A percentile compares a stretch with the other conserved stretches of the same genome.
phyloP scores from a whole-genome alignment of 2,329 filamentous ascomycete species.

The Cladobotryum mycophilum region DNA sequence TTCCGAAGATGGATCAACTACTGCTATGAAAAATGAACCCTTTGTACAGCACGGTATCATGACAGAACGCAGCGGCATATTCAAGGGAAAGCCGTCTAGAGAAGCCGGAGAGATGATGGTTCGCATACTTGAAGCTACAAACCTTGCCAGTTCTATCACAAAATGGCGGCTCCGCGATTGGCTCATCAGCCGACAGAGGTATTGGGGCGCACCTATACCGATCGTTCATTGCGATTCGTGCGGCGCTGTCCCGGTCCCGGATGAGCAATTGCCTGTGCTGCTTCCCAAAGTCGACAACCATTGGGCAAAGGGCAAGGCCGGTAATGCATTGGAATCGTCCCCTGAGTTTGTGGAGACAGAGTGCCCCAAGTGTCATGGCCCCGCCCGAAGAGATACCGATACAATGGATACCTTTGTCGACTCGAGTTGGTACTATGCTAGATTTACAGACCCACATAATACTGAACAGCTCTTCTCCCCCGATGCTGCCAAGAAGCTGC shows the following conservation, averaged over 20 bases:
- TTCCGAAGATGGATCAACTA: constrained; percentile 42
- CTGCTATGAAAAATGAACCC: constrained; percentile 42
- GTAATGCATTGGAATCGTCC: constrained; percentile 70
- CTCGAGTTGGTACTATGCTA: constrained; percentile 88
- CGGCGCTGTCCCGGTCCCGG: constrained; percentile 72
- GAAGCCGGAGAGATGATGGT: constrained; percentile 59
- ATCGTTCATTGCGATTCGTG: constrained; percentile 76
- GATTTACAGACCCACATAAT: constrained; percentile 69
- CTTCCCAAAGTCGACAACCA: constrained; percentile 64
- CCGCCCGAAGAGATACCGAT: constrained; percentile 78
- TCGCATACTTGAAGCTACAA: constrained; percentile 45
- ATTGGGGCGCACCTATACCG: constrained; percentile 87
- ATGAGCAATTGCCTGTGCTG: constrained; percentile 67
- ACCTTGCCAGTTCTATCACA: constrained; percentile 56
- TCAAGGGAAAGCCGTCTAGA: constrained; percentile 55
- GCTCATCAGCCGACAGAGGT: constrained; percentile 86
- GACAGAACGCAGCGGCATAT: constrained; percentile 58
- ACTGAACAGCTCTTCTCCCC: constrained; percentile 53
- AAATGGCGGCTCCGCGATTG: constrained; percentile 82
- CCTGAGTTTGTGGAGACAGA: constrained; percentile 67
- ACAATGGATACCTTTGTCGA: constrained; percentile 97
- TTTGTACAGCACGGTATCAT: constrained; percentile 63
- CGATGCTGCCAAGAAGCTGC: constrained; percentile 53
- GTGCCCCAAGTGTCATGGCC: constrained; percentile 66
- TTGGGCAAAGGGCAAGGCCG: constrained; percentile 61